phyloP scores from a whole-genome alignment of 2,329 filamentous ascomycete species.

The Pseudogymnoascus sp. region DNA sequence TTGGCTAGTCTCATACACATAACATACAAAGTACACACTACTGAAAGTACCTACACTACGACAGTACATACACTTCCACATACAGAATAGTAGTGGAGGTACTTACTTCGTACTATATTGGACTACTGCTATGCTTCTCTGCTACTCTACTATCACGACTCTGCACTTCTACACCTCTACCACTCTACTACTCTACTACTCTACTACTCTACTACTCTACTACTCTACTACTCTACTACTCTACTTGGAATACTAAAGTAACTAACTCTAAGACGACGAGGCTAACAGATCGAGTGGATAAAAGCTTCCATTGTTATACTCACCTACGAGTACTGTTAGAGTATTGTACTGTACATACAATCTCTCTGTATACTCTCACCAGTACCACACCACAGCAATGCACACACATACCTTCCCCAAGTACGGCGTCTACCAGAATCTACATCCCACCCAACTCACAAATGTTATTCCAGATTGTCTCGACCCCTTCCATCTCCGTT shows the following conservation, averaged over 20 bases:
- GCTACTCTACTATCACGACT: not conserved
- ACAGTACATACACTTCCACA: not conserved
- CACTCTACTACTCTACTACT: not conserved
- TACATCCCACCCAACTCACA: not conserved
- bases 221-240: not conserved
- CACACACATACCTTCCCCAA: not conserved
- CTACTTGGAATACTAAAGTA: not conserved
- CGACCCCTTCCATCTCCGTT: not conserved
- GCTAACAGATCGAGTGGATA: constrained; percentile 1
- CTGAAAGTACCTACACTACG: not conserved
- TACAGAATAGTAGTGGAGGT: not conserved
- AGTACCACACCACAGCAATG: not conserved
- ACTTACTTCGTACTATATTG: not conserved
- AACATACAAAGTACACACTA: not conserved
- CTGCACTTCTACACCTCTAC: not conserved
- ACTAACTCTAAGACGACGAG: not conserved
- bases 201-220: not conserved
- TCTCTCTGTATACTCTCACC: not conserved
- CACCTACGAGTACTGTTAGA: not conserved
- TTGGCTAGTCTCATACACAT: constrained; percentile 1
- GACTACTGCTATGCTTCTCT: not conserved
- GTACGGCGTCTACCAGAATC: not conserved
- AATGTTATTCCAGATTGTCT: not conserved
- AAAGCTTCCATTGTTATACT: constrained; percentile 5
- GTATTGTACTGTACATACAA: constrained; percentile 1